These are phyloP conservation scores for Phaffomyces antillensis DNA, from an alignment of 805 yeast species.

Conservation along the genomic window DNA sequence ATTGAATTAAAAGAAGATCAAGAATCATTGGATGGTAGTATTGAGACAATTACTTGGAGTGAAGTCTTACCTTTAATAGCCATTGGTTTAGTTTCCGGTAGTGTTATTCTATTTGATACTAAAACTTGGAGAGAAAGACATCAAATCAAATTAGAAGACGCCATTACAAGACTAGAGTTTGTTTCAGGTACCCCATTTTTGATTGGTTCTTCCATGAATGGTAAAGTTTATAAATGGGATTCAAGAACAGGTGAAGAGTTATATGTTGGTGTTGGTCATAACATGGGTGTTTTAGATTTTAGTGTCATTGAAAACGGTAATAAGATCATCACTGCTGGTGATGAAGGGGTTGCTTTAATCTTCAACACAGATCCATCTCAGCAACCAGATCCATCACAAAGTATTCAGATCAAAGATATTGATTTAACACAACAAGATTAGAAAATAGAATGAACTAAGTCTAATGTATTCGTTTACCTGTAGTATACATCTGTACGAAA, in stretches of 20 bases:
- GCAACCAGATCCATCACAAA: neutral
- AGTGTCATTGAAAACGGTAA: conserved; percentile 58
- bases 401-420: neutral
- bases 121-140: conserved; percentile 82
- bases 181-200: conserved; percentile 49
- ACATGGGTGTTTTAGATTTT: conserved; percentile 89
- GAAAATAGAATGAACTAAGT: neutral
- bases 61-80: conserved; percentile 61
- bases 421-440: conserved; percentile 2
- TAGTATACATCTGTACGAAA: too few relatives aligned
- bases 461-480: neutral
- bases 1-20: conserved; percentile 49
- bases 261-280: conserved; percentile 84
- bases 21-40: conserved; percentile 57
- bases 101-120: conserved; percentile 73
- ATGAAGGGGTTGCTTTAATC: conserved; percentile 87
- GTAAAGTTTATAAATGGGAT: conserved; percentile 82
- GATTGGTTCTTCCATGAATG: conserved; percentile 75
- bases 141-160: conserved; percentile 62
- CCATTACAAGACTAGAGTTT: conserved; percentile 75
- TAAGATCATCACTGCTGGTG: conserved; percentile 86
- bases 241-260: conserved; percentile 75
- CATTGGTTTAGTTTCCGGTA: conserved; percentile 85
- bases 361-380: conserved; percentile 13
- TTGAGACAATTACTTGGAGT: conserved; percentile 83